Evolutionary conservation across 192 early-diverging fungal genomes (phyloP), one percentile per base, ranked within the genome.

Genomic region (Podila clonocystis): DNA sequence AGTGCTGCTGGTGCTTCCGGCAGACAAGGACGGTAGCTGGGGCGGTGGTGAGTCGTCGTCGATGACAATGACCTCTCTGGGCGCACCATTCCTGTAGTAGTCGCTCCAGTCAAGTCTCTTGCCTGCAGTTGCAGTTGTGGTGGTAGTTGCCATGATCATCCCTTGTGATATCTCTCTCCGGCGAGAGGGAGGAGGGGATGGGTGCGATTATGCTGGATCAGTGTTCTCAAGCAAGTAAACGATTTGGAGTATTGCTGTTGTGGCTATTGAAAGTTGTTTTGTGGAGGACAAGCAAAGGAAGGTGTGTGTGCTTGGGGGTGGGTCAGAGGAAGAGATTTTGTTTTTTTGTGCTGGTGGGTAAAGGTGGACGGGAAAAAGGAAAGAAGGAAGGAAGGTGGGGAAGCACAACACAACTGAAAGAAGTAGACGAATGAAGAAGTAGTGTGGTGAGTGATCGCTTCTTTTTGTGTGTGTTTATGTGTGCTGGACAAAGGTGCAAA

Each of bases 11-110:
- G 20, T 58, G 38, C 72, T 73, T 9, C 72, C 65, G 38, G 75
- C 63, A 9, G 75, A 71, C 13, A 65, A 71, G 28, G 69, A 66
- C 4, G 62, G 33, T 1, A 34, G 17, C 28, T 26, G 38, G 2
- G 82, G 82, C 1, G 82, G 79, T 0, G 79, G 73, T 12, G 82
- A 67, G 61, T 72, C 69, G 70, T 83, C 82, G n/a, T 83, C 74
- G 48, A 83, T 83, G 28, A 83, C 65, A 50, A 83, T 83, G 65
- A 83, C 65, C 48, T 83, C 82, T 61, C 76, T 69, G 0, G 82
- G 82, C 24, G 41, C 58, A 15, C 74, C 74, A 60, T 83, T 75
- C 62, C 75, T 75, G 65, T 76, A 83, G 60, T 72, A 76, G 28
- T 75, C 74, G 50, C 62, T 29, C 77, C 77, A 80, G 57, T 80